A percentile compares a stretch with the other conserved stretches of the same genome.
Evolutionary conservation across 2,329 filamentous ascomycete species (phyloP).

Genomic region (Ophiostoma pallidulum): DNA sequence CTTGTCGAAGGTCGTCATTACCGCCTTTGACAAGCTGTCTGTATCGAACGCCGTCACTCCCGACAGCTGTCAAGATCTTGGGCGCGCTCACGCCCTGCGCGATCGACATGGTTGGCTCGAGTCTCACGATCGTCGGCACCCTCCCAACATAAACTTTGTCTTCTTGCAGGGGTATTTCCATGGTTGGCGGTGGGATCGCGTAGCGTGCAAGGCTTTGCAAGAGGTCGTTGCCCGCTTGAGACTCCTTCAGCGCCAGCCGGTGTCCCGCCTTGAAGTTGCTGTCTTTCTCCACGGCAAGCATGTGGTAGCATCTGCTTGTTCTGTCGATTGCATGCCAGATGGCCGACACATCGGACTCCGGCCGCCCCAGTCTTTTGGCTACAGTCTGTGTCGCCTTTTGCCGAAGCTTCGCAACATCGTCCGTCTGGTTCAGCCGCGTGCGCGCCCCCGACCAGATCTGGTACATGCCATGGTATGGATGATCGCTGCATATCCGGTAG

Average conservation of each 20-base stretch:
- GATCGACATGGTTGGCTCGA: slow-evolving; percentile 70
- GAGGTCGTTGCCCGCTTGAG: slow-evolving; percentile 52
- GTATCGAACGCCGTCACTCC: slow-evolving; percentile 67
- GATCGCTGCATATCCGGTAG: slow-evolving; percentile 76
- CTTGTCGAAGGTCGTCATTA: slow-evolving; percentile 90
- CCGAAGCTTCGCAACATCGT: slow-evolving; percentile 65
- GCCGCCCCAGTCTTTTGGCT: slow-evolving; percentile 49
- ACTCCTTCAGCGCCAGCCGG: slow-evolving; percentile 48
- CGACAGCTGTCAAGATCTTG: slow-evolving; percentile 80
- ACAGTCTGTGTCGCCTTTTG: slow-evolving; percentile 64
- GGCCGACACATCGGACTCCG: slow-evolving; percentile 33
- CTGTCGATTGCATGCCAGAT: slow-evolving; percentile 66
- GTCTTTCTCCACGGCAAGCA: slow-evolving; percentile 56
- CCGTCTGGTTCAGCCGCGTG: slow-evolving; percentile 58
- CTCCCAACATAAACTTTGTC: slow-evolving; percentile 61
- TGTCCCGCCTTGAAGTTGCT: slow-evolving; percentile 58
- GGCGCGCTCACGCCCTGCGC: slow-evolving; percentile 86
- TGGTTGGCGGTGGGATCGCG: slow-evolving; percentile 77
- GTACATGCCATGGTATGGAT: slow-evolving; percentile 96
- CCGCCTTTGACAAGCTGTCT: slow-evolving; percentile 93
- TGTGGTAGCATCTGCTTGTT: slow-evolving; percentile 58
- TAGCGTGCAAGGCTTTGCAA: slow-evolving; percentile 53
- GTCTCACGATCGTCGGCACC: slow-evolving; percentile 63
- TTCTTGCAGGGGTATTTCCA: slow-evolving; percentile 67
- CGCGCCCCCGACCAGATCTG: slow-evolving; percentile 82